Conservation (phyloP, 345 rosid species). For the Abelmoschus esculentus region DNA sequence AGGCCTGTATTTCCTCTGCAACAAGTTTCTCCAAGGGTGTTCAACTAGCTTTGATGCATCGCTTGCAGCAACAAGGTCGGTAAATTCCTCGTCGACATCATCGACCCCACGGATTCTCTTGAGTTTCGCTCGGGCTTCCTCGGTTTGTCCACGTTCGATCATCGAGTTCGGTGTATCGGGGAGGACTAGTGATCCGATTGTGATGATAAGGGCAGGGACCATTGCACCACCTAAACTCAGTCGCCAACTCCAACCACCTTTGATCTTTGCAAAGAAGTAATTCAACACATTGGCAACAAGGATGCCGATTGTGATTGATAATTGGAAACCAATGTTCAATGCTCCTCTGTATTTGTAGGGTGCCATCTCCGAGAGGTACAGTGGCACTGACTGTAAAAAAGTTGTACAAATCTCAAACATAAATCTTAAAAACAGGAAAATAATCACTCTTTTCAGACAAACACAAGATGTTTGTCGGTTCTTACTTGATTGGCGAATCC, state of each 20-base stretch:
- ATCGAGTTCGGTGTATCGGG: constrained; percentile 94
- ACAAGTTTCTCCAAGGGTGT: constrained; percentile 74
- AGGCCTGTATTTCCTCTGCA: constrained; percentile 75
- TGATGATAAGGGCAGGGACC: constrained; percentile 85
- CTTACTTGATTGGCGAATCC: constrained; percentile 96
- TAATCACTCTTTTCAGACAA: too few relatives aligned
- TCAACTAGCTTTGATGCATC: constrained; percentile 62
- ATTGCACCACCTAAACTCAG: constrained; percentile 89
- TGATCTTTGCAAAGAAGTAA: constrained; percentile 65
- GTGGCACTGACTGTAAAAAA: constrained; percentile 68
- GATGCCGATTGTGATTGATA: constrained; percentile 84
- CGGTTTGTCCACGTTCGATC: constrained; percentile 73
- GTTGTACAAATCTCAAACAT: too few relatives aligned
- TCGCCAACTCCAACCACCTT: constrained; percentile 95
- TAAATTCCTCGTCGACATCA: constrained; percentile 58
- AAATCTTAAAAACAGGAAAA: too few relatives aligned
- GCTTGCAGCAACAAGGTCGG: constrained; percentile 66
- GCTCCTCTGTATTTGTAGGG: constrained; percentile 93
- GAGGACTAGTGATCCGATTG: constrained; percentile 71
- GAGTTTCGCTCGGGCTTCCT: constrained; percentile 51
- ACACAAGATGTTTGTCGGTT: too few relatives aligned
- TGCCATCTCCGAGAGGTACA: constrained; percentile 94
- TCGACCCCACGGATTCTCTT: constrained; percentile 57
- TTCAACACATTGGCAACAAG: constrained; percentile 71
- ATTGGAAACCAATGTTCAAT: constrained; percentile 81